These are phyloP conservation scores for Trametes villosa DNA, from an alignment of 768 basidiomycete genomes.

Conservation along the genomic window DNA sequence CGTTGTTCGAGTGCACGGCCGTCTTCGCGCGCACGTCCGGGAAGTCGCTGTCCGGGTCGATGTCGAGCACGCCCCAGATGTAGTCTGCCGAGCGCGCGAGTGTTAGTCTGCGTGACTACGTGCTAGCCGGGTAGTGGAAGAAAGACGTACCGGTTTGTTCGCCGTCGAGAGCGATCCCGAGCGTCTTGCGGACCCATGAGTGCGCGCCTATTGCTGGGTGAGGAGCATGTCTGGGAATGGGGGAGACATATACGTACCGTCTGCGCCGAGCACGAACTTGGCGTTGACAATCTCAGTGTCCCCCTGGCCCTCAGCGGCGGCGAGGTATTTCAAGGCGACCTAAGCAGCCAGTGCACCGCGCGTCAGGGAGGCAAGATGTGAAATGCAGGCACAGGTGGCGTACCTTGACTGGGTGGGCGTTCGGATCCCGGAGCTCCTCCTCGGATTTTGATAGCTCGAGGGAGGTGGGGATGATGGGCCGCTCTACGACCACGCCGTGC, in stretches of 20 bases:
- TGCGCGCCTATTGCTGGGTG: constrained; percentile 59
- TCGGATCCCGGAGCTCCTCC: constrained; percentile 46
- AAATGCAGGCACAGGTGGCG: not conserved
- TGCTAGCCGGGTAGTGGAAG: not conserved
- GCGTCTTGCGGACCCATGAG: constrained; percentile 77
- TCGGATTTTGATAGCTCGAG: constrained; percentile 51
- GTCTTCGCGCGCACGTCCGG: constrained; percentile 56
- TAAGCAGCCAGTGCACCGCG: constrained; percentile 32
- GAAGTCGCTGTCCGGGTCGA: constrained; percentile 53
- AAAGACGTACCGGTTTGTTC: constrained; percentile 42
- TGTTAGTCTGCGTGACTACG: constrained; percentile 29
- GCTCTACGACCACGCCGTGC: constrained; percentile 53
- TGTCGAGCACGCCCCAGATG: constrained; percentile 83
- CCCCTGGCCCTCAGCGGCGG: constrained; percentile 38
- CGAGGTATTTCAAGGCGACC: constrained; percentile 52
- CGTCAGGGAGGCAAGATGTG: not conserved
- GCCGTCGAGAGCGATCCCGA: constrained; percentile 76
- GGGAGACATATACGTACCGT: constrained; percentile 48
- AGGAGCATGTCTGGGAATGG: not conserved
- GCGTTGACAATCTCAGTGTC: constrained; percentile 64
- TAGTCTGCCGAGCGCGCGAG: constrained; percentile 52
- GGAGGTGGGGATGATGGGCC: constrained; percentile 54
- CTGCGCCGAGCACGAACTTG: constrained; percentile 77
- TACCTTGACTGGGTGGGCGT: constrained; percentile 41
- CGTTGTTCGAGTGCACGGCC: constrained; percentile 56